phyloP scores from a whole-genome alignment of 139 green algal genomes.

The Spirogloea muscicola region DNA sequence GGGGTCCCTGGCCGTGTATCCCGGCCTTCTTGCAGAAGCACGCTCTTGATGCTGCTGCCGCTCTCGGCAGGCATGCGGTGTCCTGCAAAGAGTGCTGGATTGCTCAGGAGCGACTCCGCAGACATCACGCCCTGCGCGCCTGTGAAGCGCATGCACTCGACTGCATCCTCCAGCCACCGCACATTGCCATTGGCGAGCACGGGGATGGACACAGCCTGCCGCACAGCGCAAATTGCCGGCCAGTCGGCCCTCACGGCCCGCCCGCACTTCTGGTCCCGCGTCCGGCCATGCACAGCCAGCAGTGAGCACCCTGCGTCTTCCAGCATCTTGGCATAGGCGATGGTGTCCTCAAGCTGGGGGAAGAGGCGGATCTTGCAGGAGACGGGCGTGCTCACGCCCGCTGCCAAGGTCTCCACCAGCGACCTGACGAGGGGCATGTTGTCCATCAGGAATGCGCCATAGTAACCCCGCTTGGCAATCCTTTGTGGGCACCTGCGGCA shows the following conservation, averaged over 20 bases:
- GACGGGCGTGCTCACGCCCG: slow-evolving; percentile 25
- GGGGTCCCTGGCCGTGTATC: neutral
- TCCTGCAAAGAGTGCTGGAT: slow-evolving; percentile 53
- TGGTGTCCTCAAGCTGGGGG: slow-evolving; percentile 67
- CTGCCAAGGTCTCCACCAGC: slow-evolving; percentile 30
- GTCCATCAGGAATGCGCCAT: slow-evolving; percentile 63
- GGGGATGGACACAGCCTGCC: slow-evolving; percentile 44
- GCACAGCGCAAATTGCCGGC: slow-evolving; percentile 69
- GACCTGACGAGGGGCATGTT: slow-evolving; percentile 46
- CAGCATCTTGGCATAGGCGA: slow-evolving; percentile 90
- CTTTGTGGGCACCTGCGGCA: slow-evolving; percentile 38
- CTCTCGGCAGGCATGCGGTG: neutral
- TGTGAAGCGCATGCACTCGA: slow-evolving; percentile 46
- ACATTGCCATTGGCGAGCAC: slow-evolving; percentile 60
- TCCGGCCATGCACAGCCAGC: slow-evolving; percentile 91
- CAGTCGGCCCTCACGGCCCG: slow-evolving; percentile 67
- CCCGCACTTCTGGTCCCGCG: slow-evolving; percentile 83
- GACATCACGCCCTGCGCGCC: slow-evolving; percentile 53
- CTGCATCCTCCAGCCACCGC: slow-evolving; percentile 37
- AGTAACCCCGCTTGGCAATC: slow-evolving; percentile 50
- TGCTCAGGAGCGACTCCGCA: slow-evolving; percentile 52
- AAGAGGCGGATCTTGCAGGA: slow-evolving; percentile 82
- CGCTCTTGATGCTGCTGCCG: neutral
- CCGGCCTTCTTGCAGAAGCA: neutral
- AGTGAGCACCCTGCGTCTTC: slow-evolving; percentile 75